Evolutionary conservation across 768 basidiomycete genomes (phyloP), one percentile per base, ranked within the genome.

Genomic region (Lyophyllum semitale): DNA sequence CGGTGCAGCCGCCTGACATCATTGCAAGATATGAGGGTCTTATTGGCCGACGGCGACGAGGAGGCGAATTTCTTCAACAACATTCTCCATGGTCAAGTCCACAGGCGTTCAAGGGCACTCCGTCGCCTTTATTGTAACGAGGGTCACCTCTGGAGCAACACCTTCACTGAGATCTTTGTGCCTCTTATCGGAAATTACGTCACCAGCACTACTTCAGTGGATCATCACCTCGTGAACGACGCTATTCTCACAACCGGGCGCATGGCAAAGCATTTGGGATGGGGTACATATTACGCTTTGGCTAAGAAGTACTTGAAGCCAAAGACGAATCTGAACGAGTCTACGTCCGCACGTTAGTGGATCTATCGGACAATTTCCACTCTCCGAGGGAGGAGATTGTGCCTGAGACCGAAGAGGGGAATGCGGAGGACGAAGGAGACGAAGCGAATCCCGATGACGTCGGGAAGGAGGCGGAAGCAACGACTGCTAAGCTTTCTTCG

Each of bases 31-130:
- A 87, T 98, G 85, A 83, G 75, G 22, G 79, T 85, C 11, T 72
- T 98, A 7, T 79, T 98, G 29, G 92, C 91, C 7, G 84, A 79
- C 17, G 95, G 93, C 1, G 95, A 98, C 66, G 88, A 91, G 45
- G 96, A 99, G 70, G 94, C 93, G 29, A 95, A 89, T 66, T 95
- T 98, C 75, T 98, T 99, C 82, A 88, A 88, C 77, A 99, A 99
- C 70, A 85, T 98, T 45, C 84, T 89, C 50, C 97, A 99, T 66
- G 84, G 98, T 41, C 97, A 99, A 71, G 74, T 89, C 2, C 95
- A 98, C 69, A 85, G 95, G 59, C 86, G 96, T 22, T 85, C 87
- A 1, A 76, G 96, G 55, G 95, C 96, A 2, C 77, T 97, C 26
- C 83, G 91, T 13, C 80, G 93, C n/a, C 81, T 98, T 18, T 80